These are phyloP conservation scores for Orbilia javanica DNA, from an alignment of 2,329 filamentous ascomycete species.

Conservation along the genomic window DNA sequence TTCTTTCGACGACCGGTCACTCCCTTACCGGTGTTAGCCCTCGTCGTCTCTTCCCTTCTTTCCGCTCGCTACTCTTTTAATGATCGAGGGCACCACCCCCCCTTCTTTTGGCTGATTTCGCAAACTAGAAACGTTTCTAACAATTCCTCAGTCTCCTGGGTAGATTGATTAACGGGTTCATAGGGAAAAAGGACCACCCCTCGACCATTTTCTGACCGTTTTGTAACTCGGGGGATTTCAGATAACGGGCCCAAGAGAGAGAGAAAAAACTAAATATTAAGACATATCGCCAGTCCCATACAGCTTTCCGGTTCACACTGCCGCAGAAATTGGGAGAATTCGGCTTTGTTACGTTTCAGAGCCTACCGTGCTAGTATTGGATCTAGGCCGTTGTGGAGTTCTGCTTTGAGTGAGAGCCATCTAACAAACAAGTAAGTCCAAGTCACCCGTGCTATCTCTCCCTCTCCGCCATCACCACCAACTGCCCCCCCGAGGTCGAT, in stretches of 20 bases:
- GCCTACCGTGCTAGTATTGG: constrained; percentile 37
- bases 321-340: constrained; percentile 62
- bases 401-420: constrained; percentile 46
- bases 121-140: constrained; percentile 53
- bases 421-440: constrained; percentile 36
- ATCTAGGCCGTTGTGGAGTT: constrained; percentile 56
- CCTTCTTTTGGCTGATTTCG: constrained; percentile 53
- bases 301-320: constrained; percentile 57
- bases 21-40: constrained; percentile 41
- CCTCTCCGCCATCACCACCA: constrained; percentile 63
- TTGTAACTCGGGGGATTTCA: constrained; percentile 59
- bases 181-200: constrained; percentile 53
- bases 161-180: constrained; percentile 55
- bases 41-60: constrained; percentile 58
- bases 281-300: constrained; percentile 40
- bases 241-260: constrained; percentile 55
- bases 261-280: constrained; percentile 38
- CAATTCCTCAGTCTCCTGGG: constrained; percentile 47
- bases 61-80: constrained; percentile 52
- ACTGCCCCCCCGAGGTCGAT: constrained; percentile 55
- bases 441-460: constrained; percentile 62
- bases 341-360: constrained; percentile 61
- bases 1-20: constrained; percentile 42
- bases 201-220: constrained; percentile 50
- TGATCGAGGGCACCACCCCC: constrained; percentile 43